Base-by-base conservation (phyloP, 2,329 filamentous ascomycete genomes). In the Xylariaceae sp. region DNA sequence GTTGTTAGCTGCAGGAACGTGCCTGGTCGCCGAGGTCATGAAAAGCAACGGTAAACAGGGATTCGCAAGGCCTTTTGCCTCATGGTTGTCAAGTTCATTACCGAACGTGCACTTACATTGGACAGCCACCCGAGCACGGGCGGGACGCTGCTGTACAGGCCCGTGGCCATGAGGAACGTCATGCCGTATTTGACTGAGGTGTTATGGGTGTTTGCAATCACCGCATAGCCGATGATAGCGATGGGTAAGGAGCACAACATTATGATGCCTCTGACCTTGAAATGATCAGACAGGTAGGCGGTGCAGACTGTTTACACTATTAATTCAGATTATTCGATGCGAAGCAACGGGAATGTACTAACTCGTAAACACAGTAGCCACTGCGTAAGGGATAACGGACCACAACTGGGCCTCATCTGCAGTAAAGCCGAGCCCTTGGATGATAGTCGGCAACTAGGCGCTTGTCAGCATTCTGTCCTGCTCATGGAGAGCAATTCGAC, bases 131-230 rank as follows among this genome's bases (percentile, higher is more conserved):
- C 83, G 9, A 87, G 70, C 2, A 86, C 78, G 16, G 78, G 80
- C 0, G 84, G 84, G 0, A 86, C 81, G 40, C 79, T 81, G 43
- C 76, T 75, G 64, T 86, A 87, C 64, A 86, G 74, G 9, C 84
- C 84, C 0, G 78, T 80, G 0, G 84, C 81, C 81, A 86, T 85
- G 50, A 87, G 71, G 62, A 84, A 85, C 0, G 83, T 86, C 81
- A 86, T 86, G 37, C 76, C 83, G 60, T 86, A 87, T 48, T 82
- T 79, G 4, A 80, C 73, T 1, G 75, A 72, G 19, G 75, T 72
- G 9, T 72, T 65, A 16, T 79, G 73, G 45, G 81, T 80, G 56
- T 84, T 81, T 47, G 80, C 80, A 51, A 87, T 86, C 7, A 80
- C 79, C 0, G 77, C 84, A 60, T 87, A 87, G 15, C 85, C 85